Conservation (phyloP, 2,329 filamentous ascomycete species). For the Niveomyces coronatus region DNA sequence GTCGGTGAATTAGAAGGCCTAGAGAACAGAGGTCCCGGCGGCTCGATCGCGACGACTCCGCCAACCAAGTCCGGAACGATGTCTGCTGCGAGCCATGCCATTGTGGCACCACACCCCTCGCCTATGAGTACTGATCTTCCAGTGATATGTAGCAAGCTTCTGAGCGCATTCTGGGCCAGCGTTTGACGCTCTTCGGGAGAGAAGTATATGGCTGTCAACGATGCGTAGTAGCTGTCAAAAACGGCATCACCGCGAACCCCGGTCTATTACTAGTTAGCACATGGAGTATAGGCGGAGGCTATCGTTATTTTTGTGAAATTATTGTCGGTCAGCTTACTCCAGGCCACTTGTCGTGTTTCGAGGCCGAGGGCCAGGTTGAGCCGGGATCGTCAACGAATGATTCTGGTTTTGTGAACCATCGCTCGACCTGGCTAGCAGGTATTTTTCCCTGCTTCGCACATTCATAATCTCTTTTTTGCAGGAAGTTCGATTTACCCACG, state of each 20-base stretch:
- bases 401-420: constrained; percentile 23
- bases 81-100: constrained; percentile 39
- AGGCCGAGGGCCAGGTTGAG: constrained; percentile 17
- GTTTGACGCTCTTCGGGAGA: constrained; percentile 21
- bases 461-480: constrained; percentile 14
- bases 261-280: constrained; percentile 14
- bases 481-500: constrained; percentile 25
- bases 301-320: background rate
- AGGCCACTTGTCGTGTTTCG: constrained; percentile 29
- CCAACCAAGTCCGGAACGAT: constrained; percentile 34
- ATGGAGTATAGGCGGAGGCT: background rate
- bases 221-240: constrained; percentile 39
- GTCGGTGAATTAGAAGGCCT: constrained; percentile 6
- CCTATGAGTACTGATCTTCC: constrained; percentile 34
- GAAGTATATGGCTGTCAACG: constrained; percentile 27
- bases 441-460: constrained; percentile 13
- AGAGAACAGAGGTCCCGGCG: constrained; percentile 40
- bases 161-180: constrained; percentile 25
- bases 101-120: constrained; percentile 38
- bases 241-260: constrained; percentile 30
- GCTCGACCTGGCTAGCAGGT: constrained; percentile 16
- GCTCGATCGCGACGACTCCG: constrained; percentile 41
- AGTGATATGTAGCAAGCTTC: constrained; percentile 31
- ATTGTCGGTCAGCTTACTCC: constrained; percentile 17
- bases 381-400: constrained; percentile 2